Evolutionary conservation across 2,329 filamentous ascomycete genomes (phyloP).

Genomic region (Apiospora malaysiana): DNA sequence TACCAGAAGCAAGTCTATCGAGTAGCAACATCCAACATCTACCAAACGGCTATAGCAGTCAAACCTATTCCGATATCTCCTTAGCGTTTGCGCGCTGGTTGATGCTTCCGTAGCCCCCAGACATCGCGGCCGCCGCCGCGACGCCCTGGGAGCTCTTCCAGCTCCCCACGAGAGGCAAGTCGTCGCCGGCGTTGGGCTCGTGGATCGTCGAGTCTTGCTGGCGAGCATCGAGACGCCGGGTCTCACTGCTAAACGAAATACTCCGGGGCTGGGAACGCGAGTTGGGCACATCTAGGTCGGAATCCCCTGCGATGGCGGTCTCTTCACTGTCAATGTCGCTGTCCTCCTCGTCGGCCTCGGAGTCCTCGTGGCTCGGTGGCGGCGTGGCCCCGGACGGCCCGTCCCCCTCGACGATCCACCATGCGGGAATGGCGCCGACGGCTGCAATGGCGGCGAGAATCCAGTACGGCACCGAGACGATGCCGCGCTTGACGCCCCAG

Average conservation of each 20-base stretch:
- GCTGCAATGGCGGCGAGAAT: constrained; percentile 68
- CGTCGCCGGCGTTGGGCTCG: constrained; percentile 24
- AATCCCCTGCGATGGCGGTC: constrained; percentile 21
- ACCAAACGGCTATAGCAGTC: background rate
- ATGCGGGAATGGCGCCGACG: constrained; percentile 73
- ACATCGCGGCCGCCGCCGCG: background rate
- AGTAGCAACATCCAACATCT: too few relatives aligned
- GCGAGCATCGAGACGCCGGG: constrained; percentile 13
- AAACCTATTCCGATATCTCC: background rate
- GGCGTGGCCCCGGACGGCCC: constrained; percentile 56
- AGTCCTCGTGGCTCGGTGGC: constrained; percentile 35
- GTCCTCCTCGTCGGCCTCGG: constrained; percentile 32
- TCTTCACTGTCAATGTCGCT: constrained; percentile 33
- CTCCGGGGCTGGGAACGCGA: background rate
- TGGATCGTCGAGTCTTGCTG: constrained; percentile 23
- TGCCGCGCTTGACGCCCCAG: constrained; percentile 76
- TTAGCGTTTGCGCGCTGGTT: background rate
- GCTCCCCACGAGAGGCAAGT: constrained; percentile 25
- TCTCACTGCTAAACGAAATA: constrained; percentile 20
- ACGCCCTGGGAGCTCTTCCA: constrained; percentile 22
- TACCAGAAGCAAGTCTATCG: background rate
- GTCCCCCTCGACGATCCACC: constrained; percentile 75
- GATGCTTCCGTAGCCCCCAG: constrained; percentile 13
- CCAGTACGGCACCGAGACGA: constrained; percentile 83
- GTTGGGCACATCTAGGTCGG: background rate